A percentile compares a stretch with the other conserved stretches of the same genome.
Conservation (phyloP, 2,329 filamentous ascomycete genomes). For the Cytospora paraplurivora region DNA sequence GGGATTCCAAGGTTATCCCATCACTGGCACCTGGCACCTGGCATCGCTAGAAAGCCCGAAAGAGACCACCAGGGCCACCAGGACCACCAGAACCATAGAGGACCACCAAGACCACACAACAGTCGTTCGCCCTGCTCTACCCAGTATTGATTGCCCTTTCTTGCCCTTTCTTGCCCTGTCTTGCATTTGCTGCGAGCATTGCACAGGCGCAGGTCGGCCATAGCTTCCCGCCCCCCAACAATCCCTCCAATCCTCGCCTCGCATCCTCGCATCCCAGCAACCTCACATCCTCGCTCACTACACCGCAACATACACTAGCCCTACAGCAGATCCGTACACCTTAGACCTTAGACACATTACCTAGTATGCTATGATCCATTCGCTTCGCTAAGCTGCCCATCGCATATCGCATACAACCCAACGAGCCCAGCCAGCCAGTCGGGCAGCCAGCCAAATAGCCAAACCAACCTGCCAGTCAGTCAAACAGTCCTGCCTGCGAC, state of each 20-base stretch:
- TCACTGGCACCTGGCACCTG: not conserved
- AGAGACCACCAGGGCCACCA: not conserved
- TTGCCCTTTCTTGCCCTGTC: slow-evolving; percentile 4
- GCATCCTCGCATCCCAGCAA: slow-evolving; percentile 7
- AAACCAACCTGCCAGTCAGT: no score
- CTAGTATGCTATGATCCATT: no score
- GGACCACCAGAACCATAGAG: not conserved
- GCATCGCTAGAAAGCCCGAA: not conserved
- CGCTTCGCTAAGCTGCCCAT: no score
- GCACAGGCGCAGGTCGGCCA: slow-evolving; percentile 23
- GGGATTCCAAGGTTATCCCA: not conserved
- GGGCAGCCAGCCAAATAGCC: no score
- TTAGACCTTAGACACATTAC: no score
- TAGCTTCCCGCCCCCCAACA: slow-evolving; percentile 22
- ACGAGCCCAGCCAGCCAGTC: no score
- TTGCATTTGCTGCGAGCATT: slow-evolving; percentile 11
- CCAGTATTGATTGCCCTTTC: not conserved
- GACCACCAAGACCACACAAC: not conserved
- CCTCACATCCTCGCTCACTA: slow-evolving; percentile 16
- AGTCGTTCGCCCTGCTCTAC: not conserved
- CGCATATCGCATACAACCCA: no score
- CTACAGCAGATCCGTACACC: not conserved
- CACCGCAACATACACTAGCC: slow-evolving; percentile 22
- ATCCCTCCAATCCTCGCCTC: not conserved
- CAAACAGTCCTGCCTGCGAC: no score